These are phyloP conservation scores for Chrysophaeum taylorii DNA, from an alignment of 352 stramenopile genomes.

Conservation along the genomic window DNA sequence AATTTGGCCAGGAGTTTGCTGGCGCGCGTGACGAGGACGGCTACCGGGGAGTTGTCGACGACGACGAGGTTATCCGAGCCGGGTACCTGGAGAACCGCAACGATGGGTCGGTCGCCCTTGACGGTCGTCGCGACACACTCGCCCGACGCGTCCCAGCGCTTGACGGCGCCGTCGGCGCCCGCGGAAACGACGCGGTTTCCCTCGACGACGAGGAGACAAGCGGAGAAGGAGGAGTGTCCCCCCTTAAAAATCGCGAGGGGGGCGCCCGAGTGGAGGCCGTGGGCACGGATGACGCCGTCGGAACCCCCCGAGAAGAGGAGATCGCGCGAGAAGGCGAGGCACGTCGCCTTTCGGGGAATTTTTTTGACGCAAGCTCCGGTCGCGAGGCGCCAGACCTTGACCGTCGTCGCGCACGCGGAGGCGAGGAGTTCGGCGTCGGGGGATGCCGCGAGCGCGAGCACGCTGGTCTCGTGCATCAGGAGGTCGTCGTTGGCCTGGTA, in stretches of 20 bases:
- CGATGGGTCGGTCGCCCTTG: not conserved
- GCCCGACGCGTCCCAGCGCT: conserved; percentile 68
- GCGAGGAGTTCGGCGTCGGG: conserved; percentile 70
- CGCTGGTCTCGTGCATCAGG: conserved; percentile 64
- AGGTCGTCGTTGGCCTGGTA: conserved; percentile 87
- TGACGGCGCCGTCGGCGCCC: conserved; percentile 76
- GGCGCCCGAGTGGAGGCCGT: conserved; percentile 74
- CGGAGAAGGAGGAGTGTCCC: conserved; percentile 79
- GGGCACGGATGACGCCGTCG: conserved; percentile 75
- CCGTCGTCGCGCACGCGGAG: conserved; percentile 61
- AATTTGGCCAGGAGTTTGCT: not conserved
- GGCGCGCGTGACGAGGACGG: not conserved
- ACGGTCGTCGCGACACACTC: conserved; percentile 49
- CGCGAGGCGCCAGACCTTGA: conserved; percentile 81
- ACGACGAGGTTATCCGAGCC: not conserved
- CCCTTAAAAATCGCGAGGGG: conserved; percentile 84
- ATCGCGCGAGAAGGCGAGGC: conserved; percentile 71
- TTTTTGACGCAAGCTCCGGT: conserved; percentile 73
- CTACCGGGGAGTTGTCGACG: not conserved
- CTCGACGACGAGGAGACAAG: conserved; percentile 52
- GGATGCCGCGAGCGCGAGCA: conserved; percentile 71
- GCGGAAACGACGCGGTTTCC: conserved; percentile 59
- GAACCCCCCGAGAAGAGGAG: conserved; percentile 75
- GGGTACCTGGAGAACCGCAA: not conserved
- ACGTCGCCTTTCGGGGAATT: conserved; percentile 62